Conservation (phyloP, 2,329 filamentous ascomycete genomes). For the Diplodia corticola region DNA sequence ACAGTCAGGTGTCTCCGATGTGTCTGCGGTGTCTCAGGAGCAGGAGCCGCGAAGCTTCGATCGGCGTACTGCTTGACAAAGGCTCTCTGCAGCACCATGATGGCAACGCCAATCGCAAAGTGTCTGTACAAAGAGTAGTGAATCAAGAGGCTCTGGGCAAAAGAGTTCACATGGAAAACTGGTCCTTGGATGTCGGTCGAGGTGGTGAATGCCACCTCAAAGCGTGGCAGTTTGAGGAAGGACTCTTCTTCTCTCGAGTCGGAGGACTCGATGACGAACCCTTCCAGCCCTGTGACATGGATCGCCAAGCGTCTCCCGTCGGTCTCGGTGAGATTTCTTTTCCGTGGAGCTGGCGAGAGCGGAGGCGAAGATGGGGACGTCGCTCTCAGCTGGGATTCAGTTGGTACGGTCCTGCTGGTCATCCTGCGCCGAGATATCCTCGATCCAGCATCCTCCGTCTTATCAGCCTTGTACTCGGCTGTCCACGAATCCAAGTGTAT, state of each 20-base stretch:
- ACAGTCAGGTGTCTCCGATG: slow-evolving; percentile 33
- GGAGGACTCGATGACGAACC: slow-evolving; percentile 83
- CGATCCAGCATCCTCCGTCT: slow-evolving; percentile 63
- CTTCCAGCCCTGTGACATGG: slow-evolving; percentile 81
- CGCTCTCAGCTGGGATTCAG: slow-evolving; percentile 64
- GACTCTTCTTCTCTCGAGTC: slow-evolving; percentile 83
- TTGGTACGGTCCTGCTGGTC: slow-evolving; percentile 59
- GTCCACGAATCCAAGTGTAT: slow-evolving; percentile 86
- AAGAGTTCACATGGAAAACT: slow-evolving; percentile 81
- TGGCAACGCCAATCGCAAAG: slow-evolving; percentile 82
- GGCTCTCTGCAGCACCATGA: slow-evolving; percentile 63
- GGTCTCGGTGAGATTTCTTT: slow-evolving; percentile 54
- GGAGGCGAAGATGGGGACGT: slow-evolving; percentile 51
- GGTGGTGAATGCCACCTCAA: slow-evolving; percentile 84
- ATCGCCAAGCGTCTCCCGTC: slow-evolving; percentile 83
- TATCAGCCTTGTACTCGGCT: slow-evolving; percentile 83
- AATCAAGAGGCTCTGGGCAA: slow-evolving; percentile 74
- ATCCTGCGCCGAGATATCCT: slow-evolving; percentile 67
- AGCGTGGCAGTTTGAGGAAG: slow-evolving; percentile 81
- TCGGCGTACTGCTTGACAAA: slow-evolving; percentile 34
- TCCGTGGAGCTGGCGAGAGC: slow-evolving; percentile 43
- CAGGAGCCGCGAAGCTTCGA: background rate
- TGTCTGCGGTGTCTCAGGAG: slow-evolving; percentile 27
- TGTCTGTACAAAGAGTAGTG: slow-evolving; percentile 94
- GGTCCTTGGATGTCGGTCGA: slow-evolving; percentile 83